phyloP scores from a whole-genome alignment of 1,139 yeast genomes.

The Meyerozyma carpophila region DNA sequence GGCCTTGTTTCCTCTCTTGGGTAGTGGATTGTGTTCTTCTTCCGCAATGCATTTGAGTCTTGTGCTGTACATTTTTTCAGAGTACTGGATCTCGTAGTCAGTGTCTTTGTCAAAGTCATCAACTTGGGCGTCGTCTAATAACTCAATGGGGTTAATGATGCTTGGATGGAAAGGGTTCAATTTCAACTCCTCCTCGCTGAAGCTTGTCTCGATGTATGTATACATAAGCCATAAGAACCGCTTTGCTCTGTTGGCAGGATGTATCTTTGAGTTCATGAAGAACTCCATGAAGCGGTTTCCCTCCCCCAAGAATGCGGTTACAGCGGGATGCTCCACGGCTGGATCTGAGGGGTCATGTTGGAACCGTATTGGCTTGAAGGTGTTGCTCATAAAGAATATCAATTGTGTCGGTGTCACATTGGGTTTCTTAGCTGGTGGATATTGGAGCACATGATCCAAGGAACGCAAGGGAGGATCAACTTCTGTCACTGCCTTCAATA shows the following conservation, averaged over 20 bases:
- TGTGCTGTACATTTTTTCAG: conserved; percentile 60
- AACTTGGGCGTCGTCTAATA: conserved; percentile 33
- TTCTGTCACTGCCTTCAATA: conserved; percentile 73
- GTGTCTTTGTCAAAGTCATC: conserved; percentile 62
- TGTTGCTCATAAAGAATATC: conserved; percentile 67
- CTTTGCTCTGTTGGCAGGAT: conserved; percentile 60
- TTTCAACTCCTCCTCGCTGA: conserved; percentile 47
- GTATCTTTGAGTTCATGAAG: conserved; percentile 48
- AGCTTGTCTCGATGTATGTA: conserved; percentile 70
- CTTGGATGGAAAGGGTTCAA: conserved; percentile 52
- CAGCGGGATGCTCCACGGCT: conserved; percentile 10
- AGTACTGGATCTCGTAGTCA: conserved; percentile 64
- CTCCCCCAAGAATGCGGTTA: conserved; percentile 3
- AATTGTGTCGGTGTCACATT: conserved; percentile 60
- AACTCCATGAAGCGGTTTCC: conserved; percentile 53
- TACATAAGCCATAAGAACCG: conserved; percentile 82
- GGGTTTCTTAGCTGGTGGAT: conserved; percentile 37
- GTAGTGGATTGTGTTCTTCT: conserved; percentile 32
- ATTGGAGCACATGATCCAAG: conserved; percentile 41
- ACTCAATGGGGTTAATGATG: conserved; percentile 43
- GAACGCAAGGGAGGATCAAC: conserved; percentile 42
- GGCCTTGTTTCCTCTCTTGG: conserved; percentile 30
- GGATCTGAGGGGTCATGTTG: conserved; percentile 20
- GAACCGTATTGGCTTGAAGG: conserved; percentile 43
- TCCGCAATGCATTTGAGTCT: conserved; percentile 54